Evolutionary conservation across 2,329 filamentous ascomycete species (phyloP).

Genomic region (Alternaria solani): DNA sequence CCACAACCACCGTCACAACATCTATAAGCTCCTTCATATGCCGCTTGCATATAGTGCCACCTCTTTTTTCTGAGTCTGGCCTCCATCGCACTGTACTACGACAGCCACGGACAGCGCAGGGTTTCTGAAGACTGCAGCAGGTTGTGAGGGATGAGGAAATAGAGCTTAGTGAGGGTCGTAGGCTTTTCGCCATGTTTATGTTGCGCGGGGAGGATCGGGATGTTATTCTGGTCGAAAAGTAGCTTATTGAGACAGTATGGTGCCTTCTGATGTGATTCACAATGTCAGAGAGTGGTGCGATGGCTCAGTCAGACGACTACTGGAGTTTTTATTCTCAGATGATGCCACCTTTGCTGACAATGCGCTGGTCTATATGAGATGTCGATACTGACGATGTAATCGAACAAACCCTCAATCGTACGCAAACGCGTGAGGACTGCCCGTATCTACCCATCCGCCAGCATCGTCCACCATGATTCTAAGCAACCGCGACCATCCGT

Average conservation of each 20-base stretch:
- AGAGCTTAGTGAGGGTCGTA: not conserved
- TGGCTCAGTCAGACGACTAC: not conserved
- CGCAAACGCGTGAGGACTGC: not conserved
- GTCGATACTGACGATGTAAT: not conserved
- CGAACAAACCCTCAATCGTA: not conserved
- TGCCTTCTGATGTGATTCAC: not conserved
- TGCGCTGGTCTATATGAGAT: not conserved
- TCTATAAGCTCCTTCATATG: not conserved
- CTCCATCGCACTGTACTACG: not conserved
- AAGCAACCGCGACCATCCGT: not conserved
- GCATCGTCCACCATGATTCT: not conserved
- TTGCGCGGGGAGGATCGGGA: no score
- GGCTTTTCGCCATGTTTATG: not conserved
- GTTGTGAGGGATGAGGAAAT: not conserved
- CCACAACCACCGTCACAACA: not conserved
- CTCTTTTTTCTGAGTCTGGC: not conserved
- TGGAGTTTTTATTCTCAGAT: not conserved
- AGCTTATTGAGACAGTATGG: not conserved
- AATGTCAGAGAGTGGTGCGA: not conserved
- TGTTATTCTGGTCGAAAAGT: no score
- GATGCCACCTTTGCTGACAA: not conserved
- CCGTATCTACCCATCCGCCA: not conserved
- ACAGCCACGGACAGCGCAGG: not conserved
- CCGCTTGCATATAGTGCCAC: not conserved
- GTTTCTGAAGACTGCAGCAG: constrained; percentile 2